phyloP scores from a whole-genome alignment of 2,329 filamentous ascomycete species.

The Pseudomassariella vexata region DNA sequence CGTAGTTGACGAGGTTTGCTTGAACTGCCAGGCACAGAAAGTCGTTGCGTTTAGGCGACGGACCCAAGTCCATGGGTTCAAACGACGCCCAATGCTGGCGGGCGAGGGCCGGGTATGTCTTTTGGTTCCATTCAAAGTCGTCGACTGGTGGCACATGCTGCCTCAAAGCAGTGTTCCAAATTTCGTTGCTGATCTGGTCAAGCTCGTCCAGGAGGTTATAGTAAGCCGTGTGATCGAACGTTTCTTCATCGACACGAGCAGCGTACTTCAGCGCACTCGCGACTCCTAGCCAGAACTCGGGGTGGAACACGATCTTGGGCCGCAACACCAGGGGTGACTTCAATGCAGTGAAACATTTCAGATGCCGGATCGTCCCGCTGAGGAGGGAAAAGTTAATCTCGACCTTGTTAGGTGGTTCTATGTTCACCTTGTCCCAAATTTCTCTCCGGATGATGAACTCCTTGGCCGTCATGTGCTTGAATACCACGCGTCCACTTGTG shows the following conservation, averaged over 20 bases:
- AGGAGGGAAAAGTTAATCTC: conserved; percentile 6
- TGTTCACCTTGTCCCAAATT: conserved; percentile 5
- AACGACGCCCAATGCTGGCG: conserved; percentile 4
- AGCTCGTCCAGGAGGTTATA: conserved; percentile 3
- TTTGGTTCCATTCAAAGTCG: conserved; percentile 1
- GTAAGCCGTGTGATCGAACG: conserved; percentile 4
- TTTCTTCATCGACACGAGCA: conserved; percentile 3
- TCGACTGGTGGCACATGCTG: background rate
- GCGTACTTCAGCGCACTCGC: conserved; percentile 3
- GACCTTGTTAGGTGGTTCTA: conserved; percentile 2
- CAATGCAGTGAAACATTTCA: background rate
- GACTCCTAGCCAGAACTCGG: conserved; percentile 1
- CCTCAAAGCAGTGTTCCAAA: background rate
- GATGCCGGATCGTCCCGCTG: conserved; percentile 3
- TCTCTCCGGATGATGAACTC: conserved; percentile 2
- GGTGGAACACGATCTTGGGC: background rate
- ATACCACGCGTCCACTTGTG: conserved; percentile 13
- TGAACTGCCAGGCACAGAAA: conserved; percentile 4
- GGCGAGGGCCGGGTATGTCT: background rate
- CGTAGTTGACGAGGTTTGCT: conserved; percentile 4
- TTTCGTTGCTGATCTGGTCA: background rate
- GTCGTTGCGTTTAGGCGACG: background rate
- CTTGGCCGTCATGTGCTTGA: conserved; percentile 6
- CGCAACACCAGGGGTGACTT: background rate
- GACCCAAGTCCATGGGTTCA: conserved; percentile 6